Percentiles rank a stretch among this genome's conserved stretches.
Conservation (phyloP, 2,329 filamentous ascomycete species). For the Domatiomyces catenatus region DNA sequence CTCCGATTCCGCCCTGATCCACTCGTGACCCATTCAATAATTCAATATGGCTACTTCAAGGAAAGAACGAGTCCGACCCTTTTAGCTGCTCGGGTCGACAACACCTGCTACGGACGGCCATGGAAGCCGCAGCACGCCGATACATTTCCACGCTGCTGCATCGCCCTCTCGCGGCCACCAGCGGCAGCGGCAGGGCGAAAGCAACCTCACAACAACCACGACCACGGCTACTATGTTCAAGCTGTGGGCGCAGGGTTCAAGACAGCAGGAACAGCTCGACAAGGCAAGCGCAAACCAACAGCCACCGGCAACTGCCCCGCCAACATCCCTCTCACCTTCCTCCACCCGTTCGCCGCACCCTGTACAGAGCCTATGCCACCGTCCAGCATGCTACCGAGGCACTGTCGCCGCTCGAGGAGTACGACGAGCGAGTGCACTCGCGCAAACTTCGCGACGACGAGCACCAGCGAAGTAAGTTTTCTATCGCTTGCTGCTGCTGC, state of each 20-base stretch:
- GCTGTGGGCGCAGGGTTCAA: not conserved
- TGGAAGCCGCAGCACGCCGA: not conserved
- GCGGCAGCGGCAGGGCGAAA: not conserved
- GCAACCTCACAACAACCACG: not conserved
- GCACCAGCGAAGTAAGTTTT: constrained; percentile 60
- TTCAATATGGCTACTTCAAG: not conserved
- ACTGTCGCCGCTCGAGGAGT: constrained; percentile 62
- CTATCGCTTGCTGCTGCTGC: not conserved
- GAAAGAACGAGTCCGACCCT: not conserved
- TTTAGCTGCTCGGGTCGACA: not conserved
- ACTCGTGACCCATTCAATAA: not conserved
- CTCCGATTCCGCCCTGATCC: not conserved
- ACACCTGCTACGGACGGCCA: not conserved
- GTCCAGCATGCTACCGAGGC: not conserved
- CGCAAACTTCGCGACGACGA: constrained; percentile 71
- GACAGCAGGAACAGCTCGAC: not conserved
- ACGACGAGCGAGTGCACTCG: constrained; percentile 61
- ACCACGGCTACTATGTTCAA: not conserved
- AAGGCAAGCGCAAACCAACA: not conserved
- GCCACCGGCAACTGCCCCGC: not conserved
- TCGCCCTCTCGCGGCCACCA: not conserved
- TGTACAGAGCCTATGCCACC: not conserved
- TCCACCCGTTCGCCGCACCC: not conserved
- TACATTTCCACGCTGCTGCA: not conserved
- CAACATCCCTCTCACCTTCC: not conserved